phyloP scores from a whole-genome alignment of 73 alveolate species.

The Tetrahymena thermophila region DNA sequence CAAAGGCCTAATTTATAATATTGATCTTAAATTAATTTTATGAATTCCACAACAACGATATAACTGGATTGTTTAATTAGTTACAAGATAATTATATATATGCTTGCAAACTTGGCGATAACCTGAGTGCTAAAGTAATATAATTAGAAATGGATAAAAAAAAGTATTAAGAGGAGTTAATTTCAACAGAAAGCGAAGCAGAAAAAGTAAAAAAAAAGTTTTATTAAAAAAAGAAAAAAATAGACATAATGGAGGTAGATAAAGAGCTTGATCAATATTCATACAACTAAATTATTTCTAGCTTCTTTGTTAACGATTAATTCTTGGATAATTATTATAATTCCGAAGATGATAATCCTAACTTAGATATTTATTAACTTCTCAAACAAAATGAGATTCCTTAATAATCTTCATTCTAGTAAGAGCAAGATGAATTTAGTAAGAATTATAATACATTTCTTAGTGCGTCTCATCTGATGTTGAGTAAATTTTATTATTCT shows the following conservation, averaged over 20 bases:
- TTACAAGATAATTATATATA: not conserved
- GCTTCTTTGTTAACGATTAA: not conserved
- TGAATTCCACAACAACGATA: not conserved
- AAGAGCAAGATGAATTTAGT: not conserved
- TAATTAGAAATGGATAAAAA: not conserved
- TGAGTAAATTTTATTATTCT: not conserved
- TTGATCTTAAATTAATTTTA: not conserved
- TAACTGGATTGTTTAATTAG: not conserved
- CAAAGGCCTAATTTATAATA: not conserved
- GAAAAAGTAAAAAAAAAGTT: not conserved
- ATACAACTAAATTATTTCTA: not conserved
- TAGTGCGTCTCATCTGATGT: not conserved
- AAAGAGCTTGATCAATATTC: not conserved
- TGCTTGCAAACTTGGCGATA: not conserved
- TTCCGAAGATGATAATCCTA: not conserved
- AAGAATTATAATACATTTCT: not conserved
- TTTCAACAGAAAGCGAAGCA: not conserved
- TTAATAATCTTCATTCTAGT: not conserved
- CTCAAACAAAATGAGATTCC: not conserved
- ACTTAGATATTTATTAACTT: not conserved
- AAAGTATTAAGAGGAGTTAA: not conserved
- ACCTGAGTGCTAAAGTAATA: not conserved
- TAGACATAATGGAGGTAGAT: not conserved
- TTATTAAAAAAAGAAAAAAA: not conserved
- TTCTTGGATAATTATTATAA: not conserved